These are phyloP conservation scores for Russula earlei DNA, from an alignment of 768 basidiomycete genomes.

Conservation along the genomic window DNA sequence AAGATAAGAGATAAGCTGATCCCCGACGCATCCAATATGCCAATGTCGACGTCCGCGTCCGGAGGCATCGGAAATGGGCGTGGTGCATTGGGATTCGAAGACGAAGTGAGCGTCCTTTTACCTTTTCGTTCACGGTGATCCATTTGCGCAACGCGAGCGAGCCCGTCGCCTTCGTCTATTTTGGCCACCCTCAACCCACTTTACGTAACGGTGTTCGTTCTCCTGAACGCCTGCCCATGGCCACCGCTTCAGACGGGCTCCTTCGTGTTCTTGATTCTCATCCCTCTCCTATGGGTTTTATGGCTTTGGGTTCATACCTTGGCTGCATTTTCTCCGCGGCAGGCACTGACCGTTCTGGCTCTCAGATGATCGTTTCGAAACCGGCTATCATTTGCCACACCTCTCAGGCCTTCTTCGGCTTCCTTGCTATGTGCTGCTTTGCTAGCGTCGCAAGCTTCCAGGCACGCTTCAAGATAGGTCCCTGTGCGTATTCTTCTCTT, in stretches of 20 bases:
- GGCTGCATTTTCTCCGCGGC: constrained; percentile 4
- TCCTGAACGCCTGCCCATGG: constrained; percentile 6
- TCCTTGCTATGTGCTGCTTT: constrained; percentile 86
- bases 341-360: constrained; percentile 20
- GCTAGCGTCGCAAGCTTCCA: constrained; percentile 87
- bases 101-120: constrained; percentile 50
- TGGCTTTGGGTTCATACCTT: constrained; percentile 55
- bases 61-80: constrained; percentile 52
- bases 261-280: constrained; percentile 53
- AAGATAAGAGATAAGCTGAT: constrained; percentile 43
- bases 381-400: constrained; percentile 67
- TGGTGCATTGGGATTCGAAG: constrained; percentile 51
- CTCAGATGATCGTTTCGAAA: constrained; percentile 82
- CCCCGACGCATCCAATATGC: constrained; percentile 32
- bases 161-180: neutral
- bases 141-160: no score
- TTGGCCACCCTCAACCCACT: constrained; percentile 3
- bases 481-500: constrained; percentile 50
- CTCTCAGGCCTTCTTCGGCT: constrained; percentile 85
- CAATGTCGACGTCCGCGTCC: constrained; percentile 32
- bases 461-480: constrained; percentile 72
- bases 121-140: constrained; percentile 26
- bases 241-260: constrained; percentile 32
- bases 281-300: constrained; percentile 53
- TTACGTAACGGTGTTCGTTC: constrained; percentile 20